Base-by-base conservation (phyloP, 2,329 filamentous ascomycete genomes). In the Juglanconis oblonga region DNA sequence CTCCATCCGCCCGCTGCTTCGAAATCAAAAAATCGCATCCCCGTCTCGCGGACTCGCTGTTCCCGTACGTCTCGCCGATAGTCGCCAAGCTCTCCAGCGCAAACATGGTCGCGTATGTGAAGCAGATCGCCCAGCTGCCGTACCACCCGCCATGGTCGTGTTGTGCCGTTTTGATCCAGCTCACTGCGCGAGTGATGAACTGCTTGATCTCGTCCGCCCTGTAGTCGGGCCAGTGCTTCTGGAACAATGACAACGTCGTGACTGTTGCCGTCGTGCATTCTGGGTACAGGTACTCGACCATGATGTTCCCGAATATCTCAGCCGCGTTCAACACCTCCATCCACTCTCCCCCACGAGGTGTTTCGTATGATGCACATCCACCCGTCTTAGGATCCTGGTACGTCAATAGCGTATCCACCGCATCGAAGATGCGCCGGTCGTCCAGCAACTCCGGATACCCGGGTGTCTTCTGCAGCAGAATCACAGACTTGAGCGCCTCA, bases 211-310 rank as follows among this genome's bases (percentile, higher is more conserved):
- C 94, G 0, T 82, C 74, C 0, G 83, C 71, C 53, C 94, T 85
- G 73, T 99, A 96, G 33, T 88, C 79, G 0, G 94, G 92, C 79
- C 92, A 96, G 72, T 90, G 82, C 68, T 89, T 83, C 65, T 85
- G 84, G 79, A 98, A 98, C 2, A 94, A 80, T 4, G 88, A 89
- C 24, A 99, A 80, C 0, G 91, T 92, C 1, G 91, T 97, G 3
- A 99, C 90, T 35, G 92, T 92, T 1, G 95, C 93, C 2, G 95
- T 98, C 0, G 95, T 99, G 78, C 95, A 99, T 74, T 99, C 95
- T 0, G 94, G 92, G 70, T 99, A 98, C 72, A 97, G 92, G 73
- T 99, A 99, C 71, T 98, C 94, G 57, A 99, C 89, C 95, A 99
- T 99, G 76, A 99, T 99, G 24, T 88, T 85, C 13, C 92, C 93